Evolutionary conservation across 139 green algal species (phyloP), one percentile per base, ranked within the genome.

Genomic region (Edaphochlamys debaryana): DNA sequence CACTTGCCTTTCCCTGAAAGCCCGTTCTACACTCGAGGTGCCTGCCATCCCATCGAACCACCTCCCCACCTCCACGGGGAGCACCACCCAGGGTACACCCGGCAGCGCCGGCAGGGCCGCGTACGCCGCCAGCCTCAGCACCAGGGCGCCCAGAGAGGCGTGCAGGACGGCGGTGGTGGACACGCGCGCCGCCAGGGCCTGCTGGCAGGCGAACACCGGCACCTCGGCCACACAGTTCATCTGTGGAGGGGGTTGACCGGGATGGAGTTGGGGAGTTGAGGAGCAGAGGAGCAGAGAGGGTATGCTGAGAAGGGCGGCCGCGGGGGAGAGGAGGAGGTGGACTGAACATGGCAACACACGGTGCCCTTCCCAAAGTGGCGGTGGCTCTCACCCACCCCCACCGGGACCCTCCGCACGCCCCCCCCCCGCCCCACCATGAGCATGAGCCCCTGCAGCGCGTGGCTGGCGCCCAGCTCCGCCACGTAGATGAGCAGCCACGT

Each of bases 401-500:
- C n/a, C n/a, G n/a, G n/a, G n/a, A n/a, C n/a, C n/a, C n/a, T n/a
- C n/a, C n/a, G n/a, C n/a, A n/a, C n/a, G n/a, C n/a, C n/a, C n/a
- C n/a, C n/a, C n/a, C n/a, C n/a, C n/a, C n/a, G n/a, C n/a, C n/a
- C 36, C 17, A 91, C 75, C 45, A 60, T 80, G 29, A 91, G 60
- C 25, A 82, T 86, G 29, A 87, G 73, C 17, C 85, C 87, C 85
- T 86, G 83, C 48, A 91, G 87, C 56, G 37, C 71, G 50, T 73
- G 67, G 19, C 40, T 38, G 22, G 79, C 63, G 37, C 85, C 80
- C 22, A 91, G 70, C 58, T 82, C 60, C 34, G 83, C 73, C 29
- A 90, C 67, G 66, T 80, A 92, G 32, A 92, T 50, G 25, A 92
- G 87, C 38, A 90, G 77, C 48, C 84, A 92, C 34, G 38, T 85